These are phyloP conservation scores for Pseudoscleropodium purum DNA, from an alignment of 225 moss, liverwort and hornwort species.

Conservation along the genomic window DNA sequence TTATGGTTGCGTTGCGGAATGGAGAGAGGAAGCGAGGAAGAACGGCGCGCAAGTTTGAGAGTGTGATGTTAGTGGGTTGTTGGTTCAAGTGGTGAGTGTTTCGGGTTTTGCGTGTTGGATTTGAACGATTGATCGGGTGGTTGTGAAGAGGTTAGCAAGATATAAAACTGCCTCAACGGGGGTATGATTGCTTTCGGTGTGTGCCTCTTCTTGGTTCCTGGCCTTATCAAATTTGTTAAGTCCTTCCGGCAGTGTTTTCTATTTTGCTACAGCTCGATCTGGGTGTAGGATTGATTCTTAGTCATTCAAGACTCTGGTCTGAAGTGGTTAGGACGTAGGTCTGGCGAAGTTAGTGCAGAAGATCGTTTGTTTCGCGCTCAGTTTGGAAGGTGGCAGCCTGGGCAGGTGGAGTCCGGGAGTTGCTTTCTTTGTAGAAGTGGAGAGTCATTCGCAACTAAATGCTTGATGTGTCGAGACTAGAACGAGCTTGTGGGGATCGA, in stretches of 20 bases:
- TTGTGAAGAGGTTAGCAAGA: neutral
- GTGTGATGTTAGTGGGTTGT: neutral
- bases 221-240: neutral
- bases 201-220: neutral
- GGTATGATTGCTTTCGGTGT: neutral
- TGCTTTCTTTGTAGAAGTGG: neutral
- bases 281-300: neutral
- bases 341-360: neutral
- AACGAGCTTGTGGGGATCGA: constrained; percentile 81
- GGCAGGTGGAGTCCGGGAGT: neutral
- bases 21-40: neutral
- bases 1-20: neutral
- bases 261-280: neutral
- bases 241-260: neutral
- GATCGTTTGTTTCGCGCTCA: neutral
- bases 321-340: neutral
- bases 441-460: constrained; percentile 22
- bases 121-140: neutral
- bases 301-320: neutral
- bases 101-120: neutral
- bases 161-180: neutral
- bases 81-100: neutral
- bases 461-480: constrained; percentile 76
- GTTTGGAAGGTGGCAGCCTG: neutral
- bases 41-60: neutral